Evolutionary conservation across 2,329 filamentous ascomycete species (phyloP).

Genomic region (Penicillium oxalicum): DNA sequence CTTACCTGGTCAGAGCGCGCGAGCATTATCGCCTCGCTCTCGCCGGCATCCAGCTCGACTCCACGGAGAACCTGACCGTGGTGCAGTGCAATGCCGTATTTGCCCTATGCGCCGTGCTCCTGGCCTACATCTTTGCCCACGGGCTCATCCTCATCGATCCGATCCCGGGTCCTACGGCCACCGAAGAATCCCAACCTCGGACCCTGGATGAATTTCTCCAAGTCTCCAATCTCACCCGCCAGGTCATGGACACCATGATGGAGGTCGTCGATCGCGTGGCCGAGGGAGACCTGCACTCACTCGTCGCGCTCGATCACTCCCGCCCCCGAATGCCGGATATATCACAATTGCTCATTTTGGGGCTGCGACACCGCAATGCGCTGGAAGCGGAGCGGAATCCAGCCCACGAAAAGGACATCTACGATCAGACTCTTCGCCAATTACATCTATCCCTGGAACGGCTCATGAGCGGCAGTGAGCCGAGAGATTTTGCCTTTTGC

Average conservation of each 20-base stretch:
- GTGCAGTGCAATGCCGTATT: conserved; percentile 34
- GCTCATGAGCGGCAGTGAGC: conserved; percentile 27
- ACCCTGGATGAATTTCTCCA: conserved; percentile 28
- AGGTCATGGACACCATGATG: conserved; percentile 24
- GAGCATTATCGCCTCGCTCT: conserved; percentile 24
- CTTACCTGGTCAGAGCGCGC: conserved; percentile 25
- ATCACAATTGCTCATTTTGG: conserved; percentile 25
- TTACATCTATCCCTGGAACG: conserved; percentile 23
- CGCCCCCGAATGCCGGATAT: conserved; percentile 33
- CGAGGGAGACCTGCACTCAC: conserved; percentile 21
- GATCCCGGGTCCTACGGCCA: conserved; percentile 5
- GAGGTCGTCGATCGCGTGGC: conserved; percentile 21
- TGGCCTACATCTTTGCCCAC: conserved; percentile 32
- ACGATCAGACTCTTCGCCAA: conserved; percentile 23
- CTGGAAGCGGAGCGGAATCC: conserved; percentile 17
- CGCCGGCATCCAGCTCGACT: conserved; percentile 18
- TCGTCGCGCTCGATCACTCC: conserved; percentile 20
- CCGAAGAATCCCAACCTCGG: conserved; percentile 3
- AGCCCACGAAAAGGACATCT: conserved; percentile 24
- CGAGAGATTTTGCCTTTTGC: conserved; percentile 43
- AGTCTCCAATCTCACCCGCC: conserved; percentile 26
- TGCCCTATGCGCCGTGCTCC: conserved; percentile 29
- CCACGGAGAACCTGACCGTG: conserved; percentile 16
- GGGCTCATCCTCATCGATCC: conserved; percentile 17
- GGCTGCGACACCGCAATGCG: conserved; percentile 22